Conservation (phyloP, 1,284 basidiomycete genomes). For the Singerocomus rubriflavus region DNA sequence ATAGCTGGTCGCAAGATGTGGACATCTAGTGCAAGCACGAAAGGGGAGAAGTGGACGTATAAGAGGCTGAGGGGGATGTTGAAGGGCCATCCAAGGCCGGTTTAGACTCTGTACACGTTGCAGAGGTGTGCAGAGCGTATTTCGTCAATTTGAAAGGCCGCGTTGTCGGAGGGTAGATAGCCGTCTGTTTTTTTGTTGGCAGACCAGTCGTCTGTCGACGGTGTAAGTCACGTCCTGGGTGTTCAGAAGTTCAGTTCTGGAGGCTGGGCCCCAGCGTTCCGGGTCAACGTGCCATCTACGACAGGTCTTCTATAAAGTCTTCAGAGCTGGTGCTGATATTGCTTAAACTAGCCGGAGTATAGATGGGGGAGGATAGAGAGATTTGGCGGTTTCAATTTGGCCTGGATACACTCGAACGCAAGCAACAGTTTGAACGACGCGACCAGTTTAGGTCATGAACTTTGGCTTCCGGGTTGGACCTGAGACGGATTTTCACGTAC, state of each 20-base stretch:
- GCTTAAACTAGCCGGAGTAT: neutral
- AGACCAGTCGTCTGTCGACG: conserved; percentile 10
- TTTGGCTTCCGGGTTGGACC: neutral
- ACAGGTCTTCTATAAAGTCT: neutral
- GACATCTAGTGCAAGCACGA: conserved; percentile 13
- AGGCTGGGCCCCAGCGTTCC: too few relatives aligned
- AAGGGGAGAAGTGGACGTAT: neutral
- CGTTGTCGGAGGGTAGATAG: conserved; percentile 16
- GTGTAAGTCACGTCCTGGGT: conserved; percentile 15
- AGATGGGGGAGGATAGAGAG: neutral
- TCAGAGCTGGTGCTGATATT: neutral
- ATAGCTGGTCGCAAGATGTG: conserved; percentile 21
- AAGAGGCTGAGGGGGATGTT: neutral
- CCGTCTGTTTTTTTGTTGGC: conserved; percentile 21
- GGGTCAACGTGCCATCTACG: too few relatives aligned
- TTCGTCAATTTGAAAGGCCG: conserved; percentile 24
- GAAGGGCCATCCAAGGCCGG: conserved; percentile 8
- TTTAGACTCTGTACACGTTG: conserved; percentile 25
- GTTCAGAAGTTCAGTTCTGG: neutral
- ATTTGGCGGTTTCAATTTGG: neutral
- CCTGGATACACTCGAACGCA: neutral
- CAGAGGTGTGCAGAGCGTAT: conserved; percentile 22
- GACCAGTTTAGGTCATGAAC: conserved; percentile 8
- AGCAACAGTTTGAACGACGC: too few relatives aligned
- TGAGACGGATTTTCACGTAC: neutral